Evolutionary conservation across 306 rosid species (phyloP).

Genomic region (Inga leiocalycina): DNA sequence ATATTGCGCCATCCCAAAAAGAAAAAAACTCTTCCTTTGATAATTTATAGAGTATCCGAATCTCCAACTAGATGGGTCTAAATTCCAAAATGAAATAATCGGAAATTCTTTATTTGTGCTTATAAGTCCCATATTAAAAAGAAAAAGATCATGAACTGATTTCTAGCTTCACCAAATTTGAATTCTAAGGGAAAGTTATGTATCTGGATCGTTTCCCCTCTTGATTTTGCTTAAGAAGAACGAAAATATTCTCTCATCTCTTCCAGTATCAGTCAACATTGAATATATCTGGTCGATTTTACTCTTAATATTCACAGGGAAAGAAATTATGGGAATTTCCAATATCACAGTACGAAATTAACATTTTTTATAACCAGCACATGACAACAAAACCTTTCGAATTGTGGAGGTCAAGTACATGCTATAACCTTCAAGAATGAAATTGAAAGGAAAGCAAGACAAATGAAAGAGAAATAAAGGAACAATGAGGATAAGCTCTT

Average conservation of each 20-base stretch:
- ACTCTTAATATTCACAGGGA: background rate
- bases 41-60: background rate
- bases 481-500: background rate
- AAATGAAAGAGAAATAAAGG: slow-evolving; percentile 1
- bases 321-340: background rate
- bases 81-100: background rate
- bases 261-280: background rate
- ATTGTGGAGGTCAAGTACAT: background rate
- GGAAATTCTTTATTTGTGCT: background rate
- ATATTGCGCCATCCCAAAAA: background rate
- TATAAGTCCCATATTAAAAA: background rate
- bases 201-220: background rate
- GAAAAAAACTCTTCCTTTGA: background rate
- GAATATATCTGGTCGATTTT: background rate
- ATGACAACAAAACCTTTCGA: slow-evolving; percentile 5
- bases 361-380: background rate
- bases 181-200: background rate
- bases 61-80: background rate
- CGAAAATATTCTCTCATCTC: background rate
- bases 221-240: background rate
- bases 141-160: background rate
- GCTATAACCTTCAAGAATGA: background rate
- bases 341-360: background rate
- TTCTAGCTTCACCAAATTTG: background rate
- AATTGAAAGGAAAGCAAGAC: background rate